A percentile compares a stretch with the other conserved stretches of the same genome.
phyloP scores from a whole-genome alignment of 805 yeast genomes.

The Huiozyma naganishii region DNA sequence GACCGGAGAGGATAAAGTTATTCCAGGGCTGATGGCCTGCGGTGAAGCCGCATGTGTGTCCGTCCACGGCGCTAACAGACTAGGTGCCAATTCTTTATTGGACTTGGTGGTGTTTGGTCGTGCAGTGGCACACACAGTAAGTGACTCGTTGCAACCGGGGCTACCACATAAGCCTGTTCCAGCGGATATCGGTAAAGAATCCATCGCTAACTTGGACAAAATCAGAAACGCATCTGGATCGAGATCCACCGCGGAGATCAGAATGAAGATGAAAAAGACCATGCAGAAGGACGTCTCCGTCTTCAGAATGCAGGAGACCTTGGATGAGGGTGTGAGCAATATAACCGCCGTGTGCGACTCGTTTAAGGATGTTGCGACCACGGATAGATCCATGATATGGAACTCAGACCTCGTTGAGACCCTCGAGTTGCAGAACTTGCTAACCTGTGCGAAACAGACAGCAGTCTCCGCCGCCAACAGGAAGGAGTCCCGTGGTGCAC shows the following conservation, averaged over 20 bases:
- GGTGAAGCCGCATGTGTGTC: constrained; percentile 99
- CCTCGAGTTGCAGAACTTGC: constrained; percentile 87
- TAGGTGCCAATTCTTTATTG: constrained; percentile 94
- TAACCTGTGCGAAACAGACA: constrained; percentile 95
- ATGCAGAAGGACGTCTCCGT: constrained; percentile 98
- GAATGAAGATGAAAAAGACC: constrained; percentile 85
- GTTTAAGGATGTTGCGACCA: constrained; percentile 67
- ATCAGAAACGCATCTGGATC: constrained; percentile 80
- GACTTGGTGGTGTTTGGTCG: constrained; percentile 97
- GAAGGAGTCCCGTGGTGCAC: constrained; percentile 98
- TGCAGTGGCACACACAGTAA: constrained; percentile 90
- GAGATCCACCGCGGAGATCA: constrained; percentile 74
- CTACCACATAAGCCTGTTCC: constrained; percentile 75
- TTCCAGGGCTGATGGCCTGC: constrained; percentile 91
- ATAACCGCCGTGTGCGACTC: constrained; percentile 66
- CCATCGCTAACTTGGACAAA: constrained; percentile 82
- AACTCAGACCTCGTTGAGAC: constrained; percentile 95
- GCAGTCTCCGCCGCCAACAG: constrained; percentile 91
- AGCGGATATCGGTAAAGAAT: constrained; percentile 78
- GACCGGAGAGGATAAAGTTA: constrained; percentile 78
- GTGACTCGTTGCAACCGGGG: constrained; percentile 79
- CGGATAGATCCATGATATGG: constrained; percentile 98
- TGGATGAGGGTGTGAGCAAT: constrained; percentile 82
- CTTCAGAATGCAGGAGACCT: constrained; percentile 84
- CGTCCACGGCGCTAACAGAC: constrained; percentile 98